Evolutionary conservation across 78 protist genomes (phyloP).

Genomic region (Chrysochromulina tobinii): DNA sequence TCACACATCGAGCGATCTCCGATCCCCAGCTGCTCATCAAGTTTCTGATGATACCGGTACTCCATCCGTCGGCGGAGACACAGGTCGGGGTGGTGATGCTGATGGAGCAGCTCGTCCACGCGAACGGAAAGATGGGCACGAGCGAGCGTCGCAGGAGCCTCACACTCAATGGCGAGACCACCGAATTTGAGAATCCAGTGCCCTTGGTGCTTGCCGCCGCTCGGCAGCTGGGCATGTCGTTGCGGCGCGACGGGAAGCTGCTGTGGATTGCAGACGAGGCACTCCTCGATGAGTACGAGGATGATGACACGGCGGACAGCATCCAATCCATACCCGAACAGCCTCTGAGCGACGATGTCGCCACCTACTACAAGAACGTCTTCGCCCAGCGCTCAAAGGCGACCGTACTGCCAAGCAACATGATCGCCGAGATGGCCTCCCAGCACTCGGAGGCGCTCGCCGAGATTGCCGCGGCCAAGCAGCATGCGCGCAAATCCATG

Average conservation of each 20-base stretch:
- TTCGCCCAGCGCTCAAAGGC: neutral
- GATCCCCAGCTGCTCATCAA: no score
- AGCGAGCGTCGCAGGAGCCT: neutral
- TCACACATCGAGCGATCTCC: no score
- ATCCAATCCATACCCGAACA: neutral
- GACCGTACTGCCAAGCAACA: no score
- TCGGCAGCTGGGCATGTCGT: neutral
- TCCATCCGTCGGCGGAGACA: no score
- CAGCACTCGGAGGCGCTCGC: neutral
- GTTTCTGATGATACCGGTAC: no score
- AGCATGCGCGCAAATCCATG: neutral
- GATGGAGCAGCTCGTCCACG: no score
- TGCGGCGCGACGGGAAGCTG: neutral
- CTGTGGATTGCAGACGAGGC: conserved; percentile 8
- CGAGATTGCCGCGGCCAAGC: neutral
- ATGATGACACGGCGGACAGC: neutral
- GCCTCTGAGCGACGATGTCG: neutral
- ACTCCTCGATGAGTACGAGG: neutral
- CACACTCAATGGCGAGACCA: neutral
- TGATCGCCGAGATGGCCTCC: no score
- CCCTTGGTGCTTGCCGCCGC: neutral
- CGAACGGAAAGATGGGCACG: no score
- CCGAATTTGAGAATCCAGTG: neutral
- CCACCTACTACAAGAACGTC: neutral
- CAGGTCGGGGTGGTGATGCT: no score